These are phyloP conservation scores for Colletotrichum sp. DNA, from an alignment of 2,329 filamentous ascomycete genomes.

Conservation along the genomic window DNA sequence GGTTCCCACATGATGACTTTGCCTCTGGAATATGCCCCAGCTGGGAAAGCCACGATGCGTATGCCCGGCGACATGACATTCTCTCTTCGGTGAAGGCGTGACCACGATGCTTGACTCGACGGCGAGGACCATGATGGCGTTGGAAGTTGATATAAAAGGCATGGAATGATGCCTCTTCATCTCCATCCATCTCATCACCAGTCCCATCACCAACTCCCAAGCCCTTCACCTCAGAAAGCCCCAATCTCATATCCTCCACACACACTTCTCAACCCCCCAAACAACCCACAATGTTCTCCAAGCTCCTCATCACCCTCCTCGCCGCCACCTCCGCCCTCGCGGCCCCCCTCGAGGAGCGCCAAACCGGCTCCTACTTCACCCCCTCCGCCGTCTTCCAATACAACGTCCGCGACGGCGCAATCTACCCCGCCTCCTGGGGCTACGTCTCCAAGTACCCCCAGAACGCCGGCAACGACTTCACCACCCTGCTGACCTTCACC, in stretches of 20 bases:
- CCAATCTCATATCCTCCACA: not conserved
- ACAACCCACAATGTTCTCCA: constrained; percentile 26
- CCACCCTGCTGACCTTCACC: constrained; percentile 32
- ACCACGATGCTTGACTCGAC: not conserved
- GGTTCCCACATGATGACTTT: not conserved
- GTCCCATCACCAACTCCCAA: not conserved
- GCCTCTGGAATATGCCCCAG: not conserved
- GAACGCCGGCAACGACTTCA: constrained; percentile 29
- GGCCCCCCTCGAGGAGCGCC: constrained; percentile 24
- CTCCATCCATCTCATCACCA: not conserved
- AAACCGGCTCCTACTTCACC: constrained; percentile 20
- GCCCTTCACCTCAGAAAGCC: not conserved
- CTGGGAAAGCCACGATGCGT: not conserved
- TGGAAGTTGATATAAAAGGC: not conserved
- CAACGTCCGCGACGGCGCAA: constrained; percentile 27
- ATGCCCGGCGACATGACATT: not conserved
- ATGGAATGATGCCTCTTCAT: not conserved
- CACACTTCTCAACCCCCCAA: not conserved
- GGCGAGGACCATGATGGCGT: not conserved
- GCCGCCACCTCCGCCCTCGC: constrained; percentile 24
- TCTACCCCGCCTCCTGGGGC: constrained; percentile 16
- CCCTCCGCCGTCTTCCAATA: constrained; percentile 28
- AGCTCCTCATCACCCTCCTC: constrained; percentile 24
- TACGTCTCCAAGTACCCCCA: constrained; percentile 26
- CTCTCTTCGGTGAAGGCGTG: not conserved